Evolutionary conservation across 148 eudicot genomes (phyloP).

Genomic region (Polygonum aviculare): DNA sequence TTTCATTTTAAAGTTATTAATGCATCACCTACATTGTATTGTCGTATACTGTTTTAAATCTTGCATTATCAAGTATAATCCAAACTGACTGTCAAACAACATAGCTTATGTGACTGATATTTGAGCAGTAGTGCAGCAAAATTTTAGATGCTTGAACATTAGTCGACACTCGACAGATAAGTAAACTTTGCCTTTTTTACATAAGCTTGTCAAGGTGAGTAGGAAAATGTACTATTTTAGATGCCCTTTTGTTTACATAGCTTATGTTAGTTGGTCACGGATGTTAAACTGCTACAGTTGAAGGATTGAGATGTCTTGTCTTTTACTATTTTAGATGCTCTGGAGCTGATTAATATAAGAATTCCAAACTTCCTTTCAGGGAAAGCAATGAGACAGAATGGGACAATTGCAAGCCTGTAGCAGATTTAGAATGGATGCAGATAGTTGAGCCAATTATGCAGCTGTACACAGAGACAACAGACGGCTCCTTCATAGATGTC

Average conservation of each 20-base stretch:
- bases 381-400: slow-evolving; percentile 25
- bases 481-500: slow-evolving; percentile 37
- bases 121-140: background rate
- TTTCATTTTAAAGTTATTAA: too few species aligned
- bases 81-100: background rate
- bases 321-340: too few species aligned
- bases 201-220: background rate
- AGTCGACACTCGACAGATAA: too few species aligned
- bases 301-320: background rate
- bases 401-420: slow-evolving; percentile 27
- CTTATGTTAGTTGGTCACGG: too few species aligned
- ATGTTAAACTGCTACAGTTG: too few species aligned
- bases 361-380: slow-evolving; percentile 13
- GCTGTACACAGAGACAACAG: slow-evolving; percentile 42
- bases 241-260: too few species aligned
- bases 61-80: too few species aligned
- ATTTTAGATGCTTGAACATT: too few species aligned
- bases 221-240: background rate
- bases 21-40: too few species aligned
- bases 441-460: slow-evolving; percentile 41
- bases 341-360: background rate
- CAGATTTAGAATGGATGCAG: slow-evolving; percentile 35
- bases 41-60: too few species aligned
- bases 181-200: background rate
- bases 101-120: background rate